Evolutionary conservation across 306 rosid species (phyloP), one percentile per base, ranked within the genome.

Genomic region (Pterocarpus macrocarpus): DNA sequence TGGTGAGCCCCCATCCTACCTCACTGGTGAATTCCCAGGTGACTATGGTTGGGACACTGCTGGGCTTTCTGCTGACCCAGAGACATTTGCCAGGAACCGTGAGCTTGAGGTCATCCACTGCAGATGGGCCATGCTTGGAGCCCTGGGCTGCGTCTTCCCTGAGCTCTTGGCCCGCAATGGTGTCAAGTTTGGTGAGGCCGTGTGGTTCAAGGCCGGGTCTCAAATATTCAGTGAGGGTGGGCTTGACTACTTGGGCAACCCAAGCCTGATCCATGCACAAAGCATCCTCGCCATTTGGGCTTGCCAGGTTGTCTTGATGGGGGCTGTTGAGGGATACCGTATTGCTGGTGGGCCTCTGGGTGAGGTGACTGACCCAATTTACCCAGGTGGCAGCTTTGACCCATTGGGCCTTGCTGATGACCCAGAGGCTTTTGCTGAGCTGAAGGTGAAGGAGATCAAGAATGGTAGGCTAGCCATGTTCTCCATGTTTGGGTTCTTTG

Each of bases 331-430:
- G 35, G 82, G 75, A 5, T 78, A 78, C 59, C 75, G 82, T 15
- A 78, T 79, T 44, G 76, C 82, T 0, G 82, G 82, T 57, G 76
- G 82, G 76, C 82, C 82, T 79, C 61, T 79, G 0, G 82, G 82
- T n/a, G 82, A 79, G 62, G 82, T 79, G 39, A 69, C 69, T 2
- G 76, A 79, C 69, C 82, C 82, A 69, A 11, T 79, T 1, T 79
- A 79, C 52, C 76, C 76, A 11, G 76, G 82, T 41, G 68, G 68
- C 0, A 63, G 68, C 68, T 63, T 61, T 61, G 66, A 61, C 39
- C 66, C 66, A 61, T 32, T 61, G 66, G 66, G 66, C 58, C 75
- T 78, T 28, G 82, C 82, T 9, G 75, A 78, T 1, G 82, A 79
- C 69, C 82, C 76, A 44, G 82, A 79, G 50, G 76, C 82, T 0